Conservation (phyloP, 1,139 yeast species). For the Suhomyces maxii region DNA sequence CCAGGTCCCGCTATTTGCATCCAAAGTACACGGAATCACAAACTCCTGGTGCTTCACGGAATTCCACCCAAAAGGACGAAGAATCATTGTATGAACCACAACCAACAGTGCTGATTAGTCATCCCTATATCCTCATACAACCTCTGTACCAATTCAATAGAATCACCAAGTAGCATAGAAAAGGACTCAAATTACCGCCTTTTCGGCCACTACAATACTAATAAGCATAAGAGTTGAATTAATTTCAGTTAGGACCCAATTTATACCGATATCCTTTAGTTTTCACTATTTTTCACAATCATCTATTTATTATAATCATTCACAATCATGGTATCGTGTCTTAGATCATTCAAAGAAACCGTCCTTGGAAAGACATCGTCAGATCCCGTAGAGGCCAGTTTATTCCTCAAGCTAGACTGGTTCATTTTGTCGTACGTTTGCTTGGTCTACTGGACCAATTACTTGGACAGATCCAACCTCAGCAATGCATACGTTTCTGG, state of each 20-base stretch:
- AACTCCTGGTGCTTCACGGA: too few species aligned
- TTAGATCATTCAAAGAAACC: conserved; percentile 13
- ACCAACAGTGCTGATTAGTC: too few species aligned
- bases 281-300: background rate
- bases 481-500: conserved; percentile 46
- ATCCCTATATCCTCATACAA: too few species aligned
- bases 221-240: too few species aligned
- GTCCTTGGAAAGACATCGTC: conserved; percentile 39
- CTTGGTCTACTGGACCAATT: conserved; percentile 53
- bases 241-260: background rate
- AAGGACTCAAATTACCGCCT: too few species aligned
- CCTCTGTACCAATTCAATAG: too few species aligned
- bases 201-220: too few species aligned
- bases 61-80: too few species aligned
- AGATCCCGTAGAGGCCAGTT: conserved; percentile 38
- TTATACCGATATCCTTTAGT: background rate
- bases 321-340: conserved; percentile 1
- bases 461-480: conserved; percentile 48
- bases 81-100: too few species aligned
- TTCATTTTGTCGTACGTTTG: conserved; percentile 58
- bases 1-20: too few species aligned
- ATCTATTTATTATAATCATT: background rate
- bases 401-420: conserved; percentile 53
- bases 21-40: too few species aligned
- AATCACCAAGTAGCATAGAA: too few species aligned